Evolutionary conservation across 108 stramenopile species (phyloP), one percentile per base, ranked within the genome.

Genomic region (Hondaea fermentalgiana): DNA sequence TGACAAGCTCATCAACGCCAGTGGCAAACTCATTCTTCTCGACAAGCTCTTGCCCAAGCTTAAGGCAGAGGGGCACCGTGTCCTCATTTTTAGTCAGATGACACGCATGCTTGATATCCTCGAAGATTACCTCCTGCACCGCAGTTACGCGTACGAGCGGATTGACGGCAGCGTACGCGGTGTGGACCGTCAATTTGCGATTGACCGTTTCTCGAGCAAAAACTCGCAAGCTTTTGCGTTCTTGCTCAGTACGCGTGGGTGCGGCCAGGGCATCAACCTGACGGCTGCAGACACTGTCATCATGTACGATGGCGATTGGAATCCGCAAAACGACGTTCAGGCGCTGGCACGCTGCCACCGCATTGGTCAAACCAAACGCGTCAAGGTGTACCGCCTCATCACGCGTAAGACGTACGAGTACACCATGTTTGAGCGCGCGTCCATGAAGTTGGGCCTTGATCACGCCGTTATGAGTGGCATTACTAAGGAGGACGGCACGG

Each of bases 251-350:
- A 99, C 98, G 47, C 91, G 97, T 17, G 98, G 98, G 21, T 98
- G 98, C 21, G 98, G 98, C 59, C 95, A 96, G 8, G 96, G 97
- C 44, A 97, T 99, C 90, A 99, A 99, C 90, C 92, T 99, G 17
- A 98, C 98, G 4, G 95, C 97, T 29, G 99, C 98, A 19, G 96
- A 97, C 92, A 97, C 96, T 35, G 95, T 97, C 89, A 96, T 99
- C 55, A 97, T 99, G 88, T 98, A 96, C 89, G 98, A 98, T 89
- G 92, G 91, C 8, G 97, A 98, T 90, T 97, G 97, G 97, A 98
- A 98, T 88, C 98, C 98, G 10, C 99, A 99, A 91, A 98, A 98
- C 87, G 98, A 99, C 88, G 72, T 98, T 4, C 98, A 99, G 93
- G 98, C 98, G 8, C 94, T 94, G 60, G 94, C 94, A 23, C 93